Evolutionary conservation across 1,284 basidiomycete genomes (phyloP), one percentile per base, ranked within the genome.

Genomic region (Puccinia triticina): DNA sequence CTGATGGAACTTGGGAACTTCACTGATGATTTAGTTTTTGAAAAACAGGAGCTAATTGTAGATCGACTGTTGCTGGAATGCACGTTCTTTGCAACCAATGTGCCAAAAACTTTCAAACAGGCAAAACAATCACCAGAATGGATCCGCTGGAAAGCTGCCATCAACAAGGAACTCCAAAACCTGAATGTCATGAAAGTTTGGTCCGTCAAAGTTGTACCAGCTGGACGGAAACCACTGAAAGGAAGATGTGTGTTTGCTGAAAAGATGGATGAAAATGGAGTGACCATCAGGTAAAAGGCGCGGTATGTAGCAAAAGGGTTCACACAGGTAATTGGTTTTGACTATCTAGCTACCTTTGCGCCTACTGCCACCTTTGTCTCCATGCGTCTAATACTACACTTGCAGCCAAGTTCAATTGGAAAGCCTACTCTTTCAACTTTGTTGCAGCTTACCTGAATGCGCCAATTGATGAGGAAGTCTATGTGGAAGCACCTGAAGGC

Each of bases 271-370:
- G n/a, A n/a, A 3, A 67, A 23, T 5, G 66, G 66, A 21, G 37
- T 10, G 32, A 23, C 32, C 8, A 34, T 26, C 23, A 3, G 66
- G 4, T 67, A 11, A 11, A 72, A 72, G n/a, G 69, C 69, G 4
- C 23, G 32, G 23, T 72, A 46, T 46, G 40, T 72, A 11, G 69
- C 69, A 26, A 72, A 72, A n/a, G 69, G 40, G 11, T 72, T 72
- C 40, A 43, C 37, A 16, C 69, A 72, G n/a, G 14, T 16, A 3
- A 14, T 26, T 5, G 69, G 69, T 43, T 10, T 43, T 3, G 69
- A 72, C n/a, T 72, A 43, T 37, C 18, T 16, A 4, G 40, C 21
- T 11, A 43, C 40, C 7, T 43, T 43, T 43, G 40, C 40, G 12
- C 40, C 40, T 43, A 43, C 40, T 43, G 40, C 69, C 2, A 72